Evolutionary conservation across 495 filamentous ascomycete species (phyloP).

Genomic region (Xeromyces bisporus): DNA sequence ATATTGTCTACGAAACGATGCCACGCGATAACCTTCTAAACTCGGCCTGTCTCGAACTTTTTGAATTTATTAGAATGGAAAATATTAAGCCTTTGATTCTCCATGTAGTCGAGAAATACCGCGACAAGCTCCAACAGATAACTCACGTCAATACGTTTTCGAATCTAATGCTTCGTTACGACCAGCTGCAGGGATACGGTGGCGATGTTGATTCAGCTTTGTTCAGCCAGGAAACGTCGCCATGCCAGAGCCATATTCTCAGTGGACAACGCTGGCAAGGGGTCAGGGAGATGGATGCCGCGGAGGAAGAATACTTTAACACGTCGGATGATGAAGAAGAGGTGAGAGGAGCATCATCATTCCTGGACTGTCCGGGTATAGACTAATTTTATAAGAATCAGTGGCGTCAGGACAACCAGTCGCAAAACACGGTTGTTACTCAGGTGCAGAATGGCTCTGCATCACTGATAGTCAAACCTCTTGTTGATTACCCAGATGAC

Average conservation of each 20-base stretch:
- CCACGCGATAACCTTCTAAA: slow-evolving; percentile 91
- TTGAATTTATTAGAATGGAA: slow-evolving; percentile 78
- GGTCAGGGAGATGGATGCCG: slow-evolving; percentile 67
- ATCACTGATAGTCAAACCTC: slow-evolving; percentile 45
- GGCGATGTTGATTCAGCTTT: slow-evolving; percentile 37
- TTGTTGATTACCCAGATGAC: slow-evolving; percentile 86
- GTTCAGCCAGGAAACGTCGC: slow-evolving; percentile 32
- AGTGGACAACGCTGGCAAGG: slow-evolving; percentile 60
- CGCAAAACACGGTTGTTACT: slow-evolving; percentile 8
- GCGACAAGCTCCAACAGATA: slow-evolving; percentile 61
- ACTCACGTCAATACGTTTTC: slow-evolving; percentile 79
- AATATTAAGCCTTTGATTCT: slow-evolving; percentile 65
- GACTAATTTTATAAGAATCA: slow-evolving; percentile 5
- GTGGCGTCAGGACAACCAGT: slow-evolving; percentile 20
- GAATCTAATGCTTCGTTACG: slow-evolving; percentile 57
- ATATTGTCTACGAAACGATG: slow-evolving; percentile 80
- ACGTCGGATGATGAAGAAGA: slow-evolving; percentile 79
- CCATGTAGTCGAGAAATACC: slow-evolving; percentile 79
- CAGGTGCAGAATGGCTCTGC: slow-evolving; percentile 23
- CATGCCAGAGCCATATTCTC: slow-evolving; percentile 33
- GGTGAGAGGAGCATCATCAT: slow-evolving; percentile 17
- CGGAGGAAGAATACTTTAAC: slow-evolving; percentile 91
- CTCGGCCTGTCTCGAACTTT: slow-evolving; percentile 90
- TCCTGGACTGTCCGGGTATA: not conserved
- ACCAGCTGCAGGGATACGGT: slow-evolving; percentile 58